Percentiles rank a stretch among this genome's conserved stretches.
Conservation (phyloP, 2,329 filamentous ascomycete genomes). For the Aspergillaceae sp. region DNA sequence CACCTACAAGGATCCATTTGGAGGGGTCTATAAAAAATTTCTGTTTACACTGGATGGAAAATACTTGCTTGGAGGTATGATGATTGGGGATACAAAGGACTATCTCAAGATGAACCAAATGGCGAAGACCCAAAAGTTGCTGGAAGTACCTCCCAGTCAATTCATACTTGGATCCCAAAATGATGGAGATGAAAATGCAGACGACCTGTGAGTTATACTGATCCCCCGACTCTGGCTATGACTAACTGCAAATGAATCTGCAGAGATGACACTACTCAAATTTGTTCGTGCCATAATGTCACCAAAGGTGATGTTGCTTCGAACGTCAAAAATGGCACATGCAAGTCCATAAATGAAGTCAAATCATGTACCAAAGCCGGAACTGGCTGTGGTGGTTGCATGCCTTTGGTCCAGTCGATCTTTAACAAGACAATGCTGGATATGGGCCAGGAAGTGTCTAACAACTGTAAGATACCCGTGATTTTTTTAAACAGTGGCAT, state of each 20-base stretch:
- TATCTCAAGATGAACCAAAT: constrained; percentile 83
- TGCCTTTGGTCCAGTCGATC: constrained; percentile 80
- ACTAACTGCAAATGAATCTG: neutral
- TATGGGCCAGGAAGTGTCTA: constrained; percentile 80
- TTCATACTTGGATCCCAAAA: constrained; percentile 73
- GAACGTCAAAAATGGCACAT: constrained; percentile 65
- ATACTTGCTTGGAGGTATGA: constrained; percentile 89
- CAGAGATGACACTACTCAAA: constrained; percentile 69
- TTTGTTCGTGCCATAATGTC: constrained; percentile 91
- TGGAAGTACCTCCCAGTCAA: constrained; percentile 70
- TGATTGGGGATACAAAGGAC: constrained; percentile 88
- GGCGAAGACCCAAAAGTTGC: constrained; percentile 71
- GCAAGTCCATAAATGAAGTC: constrained; percentile 71
- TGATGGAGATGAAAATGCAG: constrained; percentile 62
- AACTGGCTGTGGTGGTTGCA: constrained; percentile 81
- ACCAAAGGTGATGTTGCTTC: constrained; percentile 71
- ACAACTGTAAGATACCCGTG: constrained; percentile 44
- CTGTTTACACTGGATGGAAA: constrained; percentile 84
- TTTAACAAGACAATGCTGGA: constrained; percentile 82
- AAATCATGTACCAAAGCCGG: constrained; percentile 89
- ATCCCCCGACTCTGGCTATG: no score
- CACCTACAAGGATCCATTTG: constrained; percentile 82
- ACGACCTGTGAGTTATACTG: constrained; percentile 52
- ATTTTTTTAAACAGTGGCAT: no score
- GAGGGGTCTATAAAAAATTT: constrained; percentile 87